A percentile compares a stretch with the other conserved stretches of the same genome.
phyloP scores from a whole-genome alignment of 1,284 basidiomycete species.

The Mycena sp. region DNA sequence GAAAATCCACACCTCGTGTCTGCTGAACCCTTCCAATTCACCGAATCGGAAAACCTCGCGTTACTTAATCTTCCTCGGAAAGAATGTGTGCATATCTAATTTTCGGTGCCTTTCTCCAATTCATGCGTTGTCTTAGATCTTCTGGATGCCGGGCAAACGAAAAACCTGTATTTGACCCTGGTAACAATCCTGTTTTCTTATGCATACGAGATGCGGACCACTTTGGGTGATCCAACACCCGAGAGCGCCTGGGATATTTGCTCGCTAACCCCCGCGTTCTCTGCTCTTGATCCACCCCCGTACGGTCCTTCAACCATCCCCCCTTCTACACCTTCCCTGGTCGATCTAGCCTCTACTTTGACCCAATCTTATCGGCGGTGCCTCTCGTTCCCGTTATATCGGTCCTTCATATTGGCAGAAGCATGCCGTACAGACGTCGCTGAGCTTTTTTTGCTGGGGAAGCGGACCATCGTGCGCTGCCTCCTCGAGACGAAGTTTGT shows the following conservation, averaged over 20 bases:
- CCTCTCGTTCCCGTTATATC: constrained; percentile 78
- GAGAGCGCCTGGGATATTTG: constrained; percentile 88
- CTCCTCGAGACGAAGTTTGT: constrained; percentile 75
- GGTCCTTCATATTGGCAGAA: constrained; percentile 77
- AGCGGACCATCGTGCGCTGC: constrained; percentile 65
- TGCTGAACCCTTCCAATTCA: constrained; percentile 57
- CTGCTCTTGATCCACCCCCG: constrained; percentile 77
- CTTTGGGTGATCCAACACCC: constrained; percentile 76
- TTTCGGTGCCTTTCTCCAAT: too few species aligned
- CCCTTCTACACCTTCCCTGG: constrained; percentile 48
- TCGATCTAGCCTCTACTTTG: constrained; percentile 61
- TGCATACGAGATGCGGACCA: constrained; percentile 80
- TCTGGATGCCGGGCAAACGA: constrained; percentile 60
- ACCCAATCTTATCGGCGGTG: constrained; percentile 74
- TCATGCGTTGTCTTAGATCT: constrained; percentile 58
- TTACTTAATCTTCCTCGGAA: constrained; percentile 78
- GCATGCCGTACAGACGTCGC: constrained; percentile 72
- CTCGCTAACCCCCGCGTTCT: constrained; percentile 74
- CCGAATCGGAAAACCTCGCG: constrained; percentile 72
- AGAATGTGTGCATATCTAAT: constrained; percentile 70
- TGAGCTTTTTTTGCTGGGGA: constrained; percentile 64
- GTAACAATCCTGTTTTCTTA: constrained; percentile 77
- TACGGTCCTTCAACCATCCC: constrained; percentile 43
- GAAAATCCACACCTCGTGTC: constrained; percentile 56
- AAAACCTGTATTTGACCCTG: constrained; percentile 71